Evolutionary conservation across 306 rosid species (phyloP), one percentile per base, ranked within the genome.

Genomic region (Pterocarpus santalinus): DNA sequence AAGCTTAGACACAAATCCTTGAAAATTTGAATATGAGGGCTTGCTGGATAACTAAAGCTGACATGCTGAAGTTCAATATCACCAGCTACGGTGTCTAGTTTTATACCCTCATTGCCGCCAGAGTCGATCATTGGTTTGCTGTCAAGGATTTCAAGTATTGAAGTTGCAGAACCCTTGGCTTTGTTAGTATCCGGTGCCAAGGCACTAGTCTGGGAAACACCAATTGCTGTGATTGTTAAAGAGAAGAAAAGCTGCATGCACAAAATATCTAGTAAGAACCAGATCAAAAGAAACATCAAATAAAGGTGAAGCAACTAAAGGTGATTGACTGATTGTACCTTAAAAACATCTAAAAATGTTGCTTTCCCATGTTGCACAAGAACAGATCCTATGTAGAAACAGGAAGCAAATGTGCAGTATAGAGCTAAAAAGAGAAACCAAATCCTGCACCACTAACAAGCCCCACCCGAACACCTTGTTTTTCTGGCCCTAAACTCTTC

Each of bases 171-270:
- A 73, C 91, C 96, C 84, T 78, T 89, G 68, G 98, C 99, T 82
- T 95, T 95, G 88, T 58, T 84, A 67, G 90, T 73, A 85, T 95
- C 97, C 13, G 97, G 95, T 74, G 93, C 97, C 89, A 89, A 49
- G 73, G 88, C 86, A 66, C 77, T 89, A 38, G 90, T 43, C 43
- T 91, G 95, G 71, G 98, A 95, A 80, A 95, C 81, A 5, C 97
- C 87, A 0, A 90, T 46, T 44, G 96, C 98, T 53, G 98, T 73
- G 28, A 91, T 79, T 69, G 99, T 90, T 43, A 95, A 34, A 77
- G 93, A 86, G 84, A 93, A 89, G 90, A 95, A 93, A 66, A 95
- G 96, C 98, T 93, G 28, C 28, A 22, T 22, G 85, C 56, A 71
- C 81, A 4, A 9, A 56, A 5, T 41, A 1, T 35, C 10, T 57